Base-by-base conservation (phyloP, 495 filamentous ascomycete species). In the Lepidopterella palustris region DNA sequence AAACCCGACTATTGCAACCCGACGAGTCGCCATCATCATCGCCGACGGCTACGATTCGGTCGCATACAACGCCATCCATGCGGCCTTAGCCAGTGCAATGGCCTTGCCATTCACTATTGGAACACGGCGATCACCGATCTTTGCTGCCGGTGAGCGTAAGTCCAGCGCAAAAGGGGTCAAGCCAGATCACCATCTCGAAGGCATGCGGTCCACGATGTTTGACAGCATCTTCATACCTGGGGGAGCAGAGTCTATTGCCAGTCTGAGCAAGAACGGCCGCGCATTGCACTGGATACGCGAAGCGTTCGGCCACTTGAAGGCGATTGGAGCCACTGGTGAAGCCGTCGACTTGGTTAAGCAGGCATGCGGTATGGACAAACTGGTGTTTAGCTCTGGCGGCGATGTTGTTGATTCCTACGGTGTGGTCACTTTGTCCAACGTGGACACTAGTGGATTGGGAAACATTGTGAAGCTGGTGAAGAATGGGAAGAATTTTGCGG, bases 281-380 rank as follows among this genome's bases (percentile, higher is more conserved):
- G 88, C 87, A 1, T 74, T 89, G 53, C 87, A 92, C 74, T 95
- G 87, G 87, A 76, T 95, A 23, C 81, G 88, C 58, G 89, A 95
- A 72, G 84, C 89, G 0, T 95, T 91, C 67, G 84, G 88, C 2
- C 84, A 92, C 60, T 73, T 92, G 53, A 89, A 95, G 77, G 71
- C 87, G 26, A 85, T 96, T 63, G 85, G 86, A 32, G 85, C 87
- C 29, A 81, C 83, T 0, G 83, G 87, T 24, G 86, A 91, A 66
- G 84, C 78, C 1, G 87, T 88, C 0, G 70, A 80, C 2, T 74
- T 95, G 20, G 82, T 91, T n/a, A 65, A 79, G 53, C 71, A 74
- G 35, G 82, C 80, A 0, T 75, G 87, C 29, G 77, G 74, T 0
- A 70, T 92, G 24, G 73, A 82, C 3, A 76, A 78, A 4, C 71